These are phyloP conservation scores for Beta macrorhiza DNA, from an alignment of 179 eudicot species.

Conservation along the genomic window DNA sequence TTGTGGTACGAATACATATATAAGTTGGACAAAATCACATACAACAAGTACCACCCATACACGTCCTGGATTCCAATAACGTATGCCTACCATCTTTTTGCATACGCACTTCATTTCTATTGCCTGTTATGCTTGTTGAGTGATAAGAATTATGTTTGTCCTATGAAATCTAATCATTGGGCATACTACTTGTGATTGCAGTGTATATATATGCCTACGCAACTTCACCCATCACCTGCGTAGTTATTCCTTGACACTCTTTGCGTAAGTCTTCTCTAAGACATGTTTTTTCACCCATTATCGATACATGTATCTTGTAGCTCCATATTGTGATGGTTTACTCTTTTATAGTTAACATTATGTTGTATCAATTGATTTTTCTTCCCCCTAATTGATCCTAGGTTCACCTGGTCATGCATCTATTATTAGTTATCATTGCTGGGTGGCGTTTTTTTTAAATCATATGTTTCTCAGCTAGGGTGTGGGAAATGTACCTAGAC, in stretches of 20 bases:
- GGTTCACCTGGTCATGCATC: background rate
- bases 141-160: background rate
- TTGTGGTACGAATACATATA: constrained; percentile 92
- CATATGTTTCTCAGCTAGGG: background rate
- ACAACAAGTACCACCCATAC: constrained; percentile 96
- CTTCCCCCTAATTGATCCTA: background rate
- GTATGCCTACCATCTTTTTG: constrained; percentile 38
- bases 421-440: background rate
- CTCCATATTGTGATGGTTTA: background rate
- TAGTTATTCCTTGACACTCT: constrained; percentile 76
- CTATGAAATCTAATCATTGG: constrained; percentile 10
- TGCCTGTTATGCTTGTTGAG: constrained; percentile 1
- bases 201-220: constrained; percentile 91
- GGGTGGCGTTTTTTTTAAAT: background rate
- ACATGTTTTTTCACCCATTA: background rate
- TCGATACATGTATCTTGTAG: background rate
- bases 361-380: background rate
- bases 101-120: background rate
- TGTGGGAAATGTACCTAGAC: background rate
- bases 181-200: constrained; percentile 37
- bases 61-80: constrained; percentile 99
- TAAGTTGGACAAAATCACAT: constrained; percentile 87
- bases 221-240: constrained; percentile 92
- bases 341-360: background rate
- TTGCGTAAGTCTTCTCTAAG: constrained; percentile 57